Base-by-base conservation (phyloP, 345 rosid genomes). In the Isatis tinctoria region DNA sequence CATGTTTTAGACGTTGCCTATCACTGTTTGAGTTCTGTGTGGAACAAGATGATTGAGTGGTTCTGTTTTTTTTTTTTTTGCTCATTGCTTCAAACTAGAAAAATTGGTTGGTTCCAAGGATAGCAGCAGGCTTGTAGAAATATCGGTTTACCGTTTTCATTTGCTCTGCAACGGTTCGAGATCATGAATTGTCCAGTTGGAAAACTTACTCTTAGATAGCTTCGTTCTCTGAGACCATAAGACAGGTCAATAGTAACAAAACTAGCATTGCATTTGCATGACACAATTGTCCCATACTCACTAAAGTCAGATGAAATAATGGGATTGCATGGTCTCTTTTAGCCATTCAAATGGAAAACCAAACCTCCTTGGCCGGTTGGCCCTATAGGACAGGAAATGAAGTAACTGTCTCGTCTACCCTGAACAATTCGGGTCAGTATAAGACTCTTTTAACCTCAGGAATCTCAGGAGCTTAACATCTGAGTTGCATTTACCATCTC, bases 351-450 rank as follows among this genome's bases (percentile, higher is more conserved):
- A 18, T 10, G 77, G 63, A 27, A 73, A 43, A 32, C 59, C 16
- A 65, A 66, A 74, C 61, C 47, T 60, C 74, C 32, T 43, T 61
- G 37, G 27, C 27, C 51, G 18, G 51, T 45, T 45, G 51, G 57
- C 51, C 45, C 16, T 60, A 61, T 68, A 75, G 79, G 59, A 52
- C 67, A 70, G 67, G 76, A 60, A 57, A 61, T 65, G 63, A 77
- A 77, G 76, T 77, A 47, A 58, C 26, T 65, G 39, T 57, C 18
- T 64, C 52, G 16, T 70, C 68, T 62, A 62, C 67, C 80, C 72
- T 61, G 54, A 57, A 69, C 62, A 39, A 9, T 71, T 71, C 22
- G 76, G 72, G 76, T 77, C 49, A 71, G 80, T 76, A 36, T 56
- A 62, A 52, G 73, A 58, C 58, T 9, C 10, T 44, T 57, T 20